These are phyloP conservation scores for Phylloporus sp. DNA, from an alignment of 768 basidiomycete species.

Conservation along the genomic window DNA sequence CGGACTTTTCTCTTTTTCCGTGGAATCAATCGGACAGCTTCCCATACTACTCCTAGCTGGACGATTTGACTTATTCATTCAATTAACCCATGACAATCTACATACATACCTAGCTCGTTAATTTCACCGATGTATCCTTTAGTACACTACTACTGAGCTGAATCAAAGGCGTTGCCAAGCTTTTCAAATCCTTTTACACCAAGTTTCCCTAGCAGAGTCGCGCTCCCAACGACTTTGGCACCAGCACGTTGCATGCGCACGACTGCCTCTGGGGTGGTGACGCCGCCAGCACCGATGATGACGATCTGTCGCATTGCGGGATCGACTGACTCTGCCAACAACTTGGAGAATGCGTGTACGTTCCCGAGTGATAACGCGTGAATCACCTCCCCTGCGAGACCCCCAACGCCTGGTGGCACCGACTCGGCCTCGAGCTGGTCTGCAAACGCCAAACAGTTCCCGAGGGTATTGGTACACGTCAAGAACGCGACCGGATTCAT, in stretches of 20 bases:
- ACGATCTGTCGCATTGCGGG: constrained; percentile 43
- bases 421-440: constrained; percentile 48
- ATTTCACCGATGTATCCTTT: constrained; percentile 22
- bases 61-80: constrained; percentile 26
- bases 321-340: constrained; percentile 43
- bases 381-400: constrained; percentile 70
- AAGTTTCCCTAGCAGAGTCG: constrained; percentile 50
- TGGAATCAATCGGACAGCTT: constrained; percentile 23
- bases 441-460: constrained; percentile 58
- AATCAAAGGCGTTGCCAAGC: constrained; percentile 19
- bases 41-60: constrained; percentile 16
- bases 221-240: constrained; percentile 64
- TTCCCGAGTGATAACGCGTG: constrained; percentile 79
- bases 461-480: constrained; percentile 78
- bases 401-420: constrained; percentile 61
- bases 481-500: constrained; percentile 62
- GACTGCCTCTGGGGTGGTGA: constrained; percentile 54
- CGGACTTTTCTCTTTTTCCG: constrained; percentile 17
- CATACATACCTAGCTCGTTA: constrained; percentile 15
- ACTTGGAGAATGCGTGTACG: constrained; percentile 53
- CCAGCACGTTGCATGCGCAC: constrained; percentile 71
- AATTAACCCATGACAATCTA: constrained; percentile 15
- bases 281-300: constrained; percentile 82
- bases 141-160: background rate
- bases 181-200: constrained; percentile 52